phyloP scores from a whole-genome alignment of 805 yeast species.

The Torulaspora quercuum region DNA sequence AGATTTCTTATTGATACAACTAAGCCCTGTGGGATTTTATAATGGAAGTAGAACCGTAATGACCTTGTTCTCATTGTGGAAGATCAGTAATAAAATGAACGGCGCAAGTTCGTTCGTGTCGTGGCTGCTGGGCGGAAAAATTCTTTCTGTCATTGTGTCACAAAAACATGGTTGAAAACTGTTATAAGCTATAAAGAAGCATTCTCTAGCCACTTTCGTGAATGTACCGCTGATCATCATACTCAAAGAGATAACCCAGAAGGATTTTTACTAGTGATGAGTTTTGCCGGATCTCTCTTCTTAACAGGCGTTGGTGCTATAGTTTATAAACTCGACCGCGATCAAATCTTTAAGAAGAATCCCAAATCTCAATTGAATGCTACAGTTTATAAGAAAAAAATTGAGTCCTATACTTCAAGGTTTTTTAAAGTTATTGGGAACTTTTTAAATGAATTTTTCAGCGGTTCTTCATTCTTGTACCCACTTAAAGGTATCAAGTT shows the following conservation, averaged over 20 bases:
- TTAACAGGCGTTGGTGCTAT: constrained; percentile 33
- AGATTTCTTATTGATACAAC: too few relatives aligned
- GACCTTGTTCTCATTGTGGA: too few relatives aligned
- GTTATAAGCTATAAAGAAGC: constrained; percentile 1
- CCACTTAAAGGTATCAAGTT: constrained; percentile 28
- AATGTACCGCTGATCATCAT: too few relatives aligned
- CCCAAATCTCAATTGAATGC: constrained; percentile 18
- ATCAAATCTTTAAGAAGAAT: constrained; percentile 24
- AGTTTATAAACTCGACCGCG: constrained; percentile 27
- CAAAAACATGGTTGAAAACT: not conserved
- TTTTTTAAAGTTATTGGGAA: constrained; percentile 15
- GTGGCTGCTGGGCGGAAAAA: not conserved
- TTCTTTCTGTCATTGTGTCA: constrained; percentile 6
- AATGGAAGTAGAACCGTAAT: too few relatives aligned
- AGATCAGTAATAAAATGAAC: too few relatives aligned
- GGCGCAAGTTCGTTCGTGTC: not conserved
- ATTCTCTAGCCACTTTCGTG: too few relatives aligned
- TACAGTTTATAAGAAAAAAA: constrained; percentile 20
- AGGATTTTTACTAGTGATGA: constrained; percentile 20
- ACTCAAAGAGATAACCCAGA: not conserved
- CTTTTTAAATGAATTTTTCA: constrained; percentile 26
- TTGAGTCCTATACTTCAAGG: constrained; percentile 13
- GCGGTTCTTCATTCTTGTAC: constrained; percentile 24
- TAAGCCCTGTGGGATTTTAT: too few relatives aligned
- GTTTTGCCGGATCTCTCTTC: constrained; percentile 32